A percentile compares a stretch with the other conserved stretches of the same genome.
Evolutionary conservation across 106 monocot species (phyloP).

Genomic region (Phalaenopsis aphrodite): DNA sequence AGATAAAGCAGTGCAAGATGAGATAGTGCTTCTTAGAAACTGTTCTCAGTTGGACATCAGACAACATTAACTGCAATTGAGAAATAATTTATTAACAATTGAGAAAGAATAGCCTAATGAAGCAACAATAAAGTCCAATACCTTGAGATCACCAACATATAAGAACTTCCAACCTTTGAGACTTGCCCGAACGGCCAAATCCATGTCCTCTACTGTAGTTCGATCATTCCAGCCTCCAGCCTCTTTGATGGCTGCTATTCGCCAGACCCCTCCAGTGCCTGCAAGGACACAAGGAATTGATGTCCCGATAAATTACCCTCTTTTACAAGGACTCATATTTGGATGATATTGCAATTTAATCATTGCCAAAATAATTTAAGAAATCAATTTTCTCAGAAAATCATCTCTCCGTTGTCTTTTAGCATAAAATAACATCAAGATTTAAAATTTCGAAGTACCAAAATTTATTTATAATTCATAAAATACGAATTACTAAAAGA

Average conservation of each 20-base stretch:
- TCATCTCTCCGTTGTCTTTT: neutral
- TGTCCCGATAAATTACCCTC: too few relatives aligned
- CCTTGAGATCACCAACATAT: conserved; percentile 7
- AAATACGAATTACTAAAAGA: too few relatives aligned
- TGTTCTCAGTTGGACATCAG: neutral
- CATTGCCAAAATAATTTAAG: neutral
- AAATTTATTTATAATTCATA: neutral
- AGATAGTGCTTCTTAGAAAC: neutral
- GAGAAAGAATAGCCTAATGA: neutral
- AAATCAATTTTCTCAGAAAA: neutral
- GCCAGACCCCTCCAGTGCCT: conserved; percentile 11
- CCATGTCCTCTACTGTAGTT: conserved; percentile 13
- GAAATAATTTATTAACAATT: neutral
- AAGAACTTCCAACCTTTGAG: conserved; percentile 11
- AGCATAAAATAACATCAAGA: neutral
- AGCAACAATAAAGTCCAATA: conserved; percentile 7
- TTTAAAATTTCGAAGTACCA: neutral
- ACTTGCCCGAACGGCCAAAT: conserved; percentile 7
- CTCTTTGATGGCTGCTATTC: conserved; percentile 8
- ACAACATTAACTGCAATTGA: neutral
- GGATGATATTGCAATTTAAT: neutral
- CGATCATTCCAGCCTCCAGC: conserved; percentile 13
- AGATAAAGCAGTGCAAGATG: neutral
- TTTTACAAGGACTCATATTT: neutral
- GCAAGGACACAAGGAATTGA: too few relatives aligned